Percentiles rank a stretch among this genome's conserved stretches.
Conservation (phyloP, 164 flowering plant species). For the Akebia trifoliata region DNA sequence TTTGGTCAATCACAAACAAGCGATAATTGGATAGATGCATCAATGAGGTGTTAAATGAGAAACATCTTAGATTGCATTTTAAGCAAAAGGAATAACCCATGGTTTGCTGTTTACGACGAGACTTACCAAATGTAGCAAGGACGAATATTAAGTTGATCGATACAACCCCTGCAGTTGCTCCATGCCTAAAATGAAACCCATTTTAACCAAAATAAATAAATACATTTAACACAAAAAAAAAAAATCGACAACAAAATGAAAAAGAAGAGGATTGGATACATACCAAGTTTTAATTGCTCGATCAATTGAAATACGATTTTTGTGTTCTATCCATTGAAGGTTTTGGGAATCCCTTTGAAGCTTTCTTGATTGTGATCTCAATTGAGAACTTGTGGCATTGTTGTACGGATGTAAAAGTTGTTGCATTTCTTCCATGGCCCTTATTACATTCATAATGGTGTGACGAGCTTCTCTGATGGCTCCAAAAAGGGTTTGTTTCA, state of each 20-base stretch:
- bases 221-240: background rate
- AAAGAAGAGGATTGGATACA: slow-evolving; percentile 3
- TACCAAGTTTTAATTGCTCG: slow-evolving; percentile 30
- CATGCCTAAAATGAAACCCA: slow-evolving; percentile 25
- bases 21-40: too few relatives aligned
- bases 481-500: slow-evolving; percentile 29
- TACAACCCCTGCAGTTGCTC: slow-evolving; percentile 30
- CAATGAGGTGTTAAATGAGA: too few relatives aligned
- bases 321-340: slow-evolving; percentile 23
- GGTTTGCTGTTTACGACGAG: background rate
- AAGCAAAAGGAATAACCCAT: too few relatives aligned
- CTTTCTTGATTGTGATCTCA: slow-evolving; percentile 24
- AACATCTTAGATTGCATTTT: too few relatives aligned
- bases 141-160: slow-evolving; percentile 28
- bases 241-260: background rate
- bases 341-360: slow-evolving; percentile 28
- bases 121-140: slow-evolving; percentile 26
- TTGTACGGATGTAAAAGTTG: slow-evolving; percentile 36
- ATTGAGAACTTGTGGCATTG: slow-evolving; percentile 4
- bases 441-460: slow-evolving; percentile 23
- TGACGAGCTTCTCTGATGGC: slow-evolving; percentile 24
- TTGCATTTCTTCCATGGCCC: slow-evolving; percentile 28
- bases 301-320: slow-evolving; percentile 24
- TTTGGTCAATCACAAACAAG: background rate
- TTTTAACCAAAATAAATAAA: background rate